Conservation (phyloP, 2,329 filamentous ascomycete species). For the Ascochyta koolunga region DNA sequence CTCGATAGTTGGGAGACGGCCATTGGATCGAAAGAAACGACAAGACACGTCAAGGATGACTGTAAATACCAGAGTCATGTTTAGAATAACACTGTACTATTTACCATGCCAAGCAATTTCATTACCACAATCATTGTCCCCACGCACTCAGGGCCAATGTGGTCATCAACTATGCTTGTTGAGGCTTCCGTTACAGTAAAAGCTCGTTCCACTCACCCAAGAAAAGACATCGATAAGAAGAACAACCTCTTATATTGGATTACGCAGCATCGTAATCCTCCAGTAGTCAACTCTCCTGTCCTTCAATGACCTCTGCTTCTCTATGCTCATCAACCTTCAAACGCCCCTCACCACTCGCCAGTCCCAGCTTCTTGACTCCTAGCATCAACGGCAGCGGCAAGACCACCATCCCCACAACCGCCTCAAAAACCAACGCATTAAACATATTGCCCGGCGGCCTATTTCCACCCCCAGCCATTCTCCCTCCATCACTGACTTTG, state of each 20-base stretch:
- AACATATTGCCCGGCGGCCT: constrained; percentile 74
- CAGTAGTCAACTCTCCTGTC: constrained; percentile 31
- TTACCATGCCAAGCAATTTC: constrained; percentile 27
- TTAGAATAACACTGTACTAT: constrained; percentile 48
- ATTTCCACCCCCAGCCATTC: constrained; percentile 26
- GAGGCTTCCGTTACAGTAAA: background rate
- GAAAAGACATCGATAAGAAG: background rate
- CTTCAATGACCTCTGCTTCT: constrained; percentile 21
- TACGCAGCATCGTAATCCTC: constrained; percentile 24
- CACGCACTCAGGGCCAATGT: background rate
- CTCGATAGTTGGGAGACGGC: constrained; percentile 24
- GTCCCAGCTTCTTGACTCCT: constrained; percentile 68
- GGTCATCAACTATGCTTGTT: background rate
- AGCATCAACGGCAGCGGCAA: constrained; percentile 72
- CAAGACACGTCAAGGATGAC: constrained; percentile 37
- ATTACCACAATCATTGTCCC: constrained; percentile 2
- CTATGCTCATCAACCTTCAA: constrained; percentile 42
- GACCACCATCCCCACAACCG: constrained; percentile 69
- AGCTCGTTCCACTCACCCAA: too few relatives aligned
- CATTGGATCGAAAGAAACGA: constrained; percentile 30
- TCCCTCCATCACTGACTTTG: constrained; percentile 36
- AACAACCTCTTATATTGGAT: constrained; percentile 6
- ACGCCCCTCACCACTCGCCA: constrained; percentile 41
- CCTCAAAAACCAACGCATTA: constrained; percentile 77
- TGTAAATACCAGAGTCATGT: constrained; percentile 47